Evolutionary conservation across 139 green algal species (phyloP), one percentile per base, ranked within the genome.

Genomic region (Chloropicon primus): DNA sequence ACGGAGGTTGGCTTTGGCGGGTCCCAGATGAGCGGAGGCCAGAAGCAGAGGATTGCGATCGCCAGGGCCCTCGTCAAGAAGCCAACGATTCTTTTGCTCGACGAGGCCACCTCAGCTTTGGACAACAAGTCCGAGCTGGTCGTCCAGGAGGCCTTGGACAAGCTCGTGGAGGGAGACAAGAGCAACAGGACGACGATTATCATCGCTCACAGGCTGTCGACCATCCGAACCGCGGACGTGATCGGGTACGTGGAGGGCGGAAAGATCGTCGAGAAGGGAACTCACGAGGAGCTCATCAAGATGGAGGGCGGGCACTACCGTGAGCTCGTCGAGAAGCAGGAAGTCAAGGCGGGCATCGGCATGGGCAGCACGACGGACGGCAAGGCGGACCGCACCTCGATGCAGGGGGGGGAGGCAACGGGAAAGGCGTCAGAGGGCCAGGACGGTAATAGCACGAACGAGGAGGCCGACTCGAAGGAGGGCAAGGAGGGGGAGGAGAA

Each of bases 21-120:
- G 0, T 84, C 97, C 21, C 96, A 98, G 88, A 88, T 98, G 26
- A 94, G 87, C 76, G 93, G 93, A 22, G 94, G 94, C 1, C 93
- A 97, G 88, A 97, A 97, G 85, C 94, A 97, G 87, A 85, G 93
- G 0, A 90, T 97, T 26, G 91, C 94, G 1, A 90, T 98, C 27
- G 94, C 93, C 21, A 81, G 94, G 73, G 87, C 91, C 3, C 92
- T 96, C 79, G 80, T 96, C 10, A 92, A 93, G 84, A 80, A 88
- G 28, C 84, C 86, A 0, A 25, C 53, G 22, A 83, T 88, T 2
- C 79, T 88, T 26, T 26, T 90, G 71, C 79, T 86, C 26, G 86
- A 90, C 75, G 85, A 86, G 76, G 83, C 80, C 17, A 87, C 83
- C 22, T 84, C 80, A 0, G 76, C 80, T 22, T 78, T 86, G 71